Evolutionary conservation across 345 rosid species (phyloP).

Genomic region (Lumnitzera littorea): DNA sequence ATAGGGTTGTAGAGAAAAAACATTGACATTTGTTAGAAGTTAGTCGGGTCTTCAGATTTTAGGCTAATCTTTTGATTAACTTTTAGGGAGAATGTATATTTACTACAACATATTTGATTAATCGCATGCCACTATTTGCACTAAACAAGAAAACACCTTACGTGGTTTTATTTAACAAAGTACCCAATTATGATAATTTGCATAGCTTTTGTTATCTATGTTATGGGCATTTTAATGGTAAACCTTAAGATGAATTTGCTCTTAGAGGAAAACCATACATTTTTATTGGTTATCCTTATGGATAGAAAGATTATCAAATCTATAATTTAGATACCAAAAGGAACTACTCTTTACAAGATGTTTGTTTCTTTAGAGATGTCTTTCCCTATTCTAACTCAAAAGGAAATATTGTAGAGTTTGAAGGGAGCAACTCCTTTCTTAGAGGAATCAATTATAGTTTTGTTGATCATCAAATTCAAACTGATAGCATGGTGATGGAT

Average conservation of each 20-base stretch:
- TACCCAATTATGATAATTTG: background rate
- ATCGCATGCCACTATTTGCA: background rate
- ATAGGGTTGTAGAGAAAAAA: background rate
- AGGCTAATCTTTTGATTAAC: background rate
- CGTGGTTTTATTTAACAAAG: background rate
- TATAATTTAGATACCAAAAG: background rate
- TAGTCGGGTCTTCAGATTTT: background rate
- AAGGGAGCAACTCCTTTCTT: too few relatives aligned
- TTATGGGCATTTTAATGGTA: background rate
- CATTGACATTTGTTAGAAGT: conserved; percentile 3
- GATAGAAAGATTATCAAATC: background rate
- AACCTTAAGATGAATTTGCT: too few relatives aligned
- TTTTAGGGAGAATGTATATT: conserved; percentile 8
- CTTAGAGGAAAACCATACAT: background rate
- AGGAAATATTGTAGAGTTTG: too few relatives aligned
- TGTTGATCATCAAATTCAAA: too few relatives aligned
- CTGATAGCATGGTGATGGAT: too few relatives aligned
- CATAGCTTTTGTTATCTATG: background rate
- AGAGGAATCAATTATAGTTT: too few relatives aligned
- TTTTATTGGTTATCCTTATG: conserved; percentile 4
- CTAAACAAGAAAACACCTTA: background rate
- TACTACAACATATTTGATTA: background rate
- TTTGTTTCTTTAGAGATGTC: background rate
- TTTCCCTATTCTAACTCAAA: background rate
- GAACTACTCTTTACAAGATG: background rate